phyloP scores from a whole-genome alignment of 1,139 yeast species.

The Geotrichum carabidarum region DNA sequence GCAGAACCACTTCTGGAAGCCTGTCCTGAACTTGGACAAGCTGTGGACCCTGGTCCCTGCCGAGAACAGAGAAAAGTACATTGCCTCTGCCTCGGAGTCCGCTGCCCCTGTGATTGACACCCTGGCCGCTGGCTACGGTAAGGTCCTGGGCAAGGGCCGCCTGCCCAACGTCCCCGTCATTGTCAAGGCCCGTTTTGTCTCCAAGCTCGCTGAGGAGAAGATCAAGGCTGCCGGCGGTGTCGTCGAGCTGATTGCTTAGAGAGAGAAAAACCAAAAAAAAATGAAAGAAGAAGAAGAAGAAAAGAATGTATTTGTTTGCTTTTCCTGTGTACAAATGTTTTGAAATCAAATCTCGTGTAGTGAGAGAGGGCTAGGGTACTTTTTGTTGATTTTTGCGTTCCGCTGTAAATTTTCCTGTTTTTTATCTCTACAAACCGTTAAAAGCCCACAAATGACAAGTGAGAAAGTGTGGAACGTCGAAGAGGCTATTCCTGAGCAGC shows the following conservation, averaged over 20 bases:
- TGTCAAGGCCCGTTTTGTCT: constrained; percentile 98
- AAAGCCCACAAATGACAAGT: constrained; percentile 27
- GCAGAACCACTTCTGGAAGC: constrained; percentile 94
- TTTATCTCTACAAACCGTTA: background rate
- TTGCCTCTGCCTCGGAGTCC: constrained; percentile 75
- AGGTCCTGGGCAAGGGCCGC: constrained; percentile 99
- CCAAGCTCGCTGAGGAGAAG: constrained; percentile 99
- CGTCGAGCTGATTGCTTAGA: constrained; percentile 96
- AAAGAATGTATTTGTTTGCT: background rate
- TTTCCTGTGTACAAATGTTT: background rate
- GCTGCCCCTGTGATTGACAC: constrained; percentile 99
- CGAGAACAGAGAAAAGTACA: constrained; percentile 92
- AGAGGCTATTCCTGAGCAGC: constrained; percentile 15
- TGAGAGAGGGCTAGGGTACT: background rate
- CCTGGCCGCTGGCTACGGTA: constrained; percentile 99
- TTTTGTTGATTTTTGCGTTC: background rate
- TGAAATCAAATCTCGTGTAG: background rate
- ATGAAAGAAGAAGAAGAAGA: too few species aligned
- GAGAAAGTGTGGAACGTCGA: constrained; percentile 16
- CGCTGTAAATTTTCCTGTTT: background rate
- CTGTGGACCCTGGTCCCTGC: constrained; percentile 96
- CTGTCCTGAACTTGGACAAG: constrained; percentile 96
- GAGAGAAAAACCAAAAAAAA: background rate
- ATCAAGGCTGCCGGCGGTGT: constrained; percentile 99
- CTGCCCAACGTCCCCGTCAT: constrained; percentile 97